Evolutionary conservation across 2,329 filamentous ascomycete genomes (phyloP).

Genomic region (Penicillium corylophilum): DNA sequence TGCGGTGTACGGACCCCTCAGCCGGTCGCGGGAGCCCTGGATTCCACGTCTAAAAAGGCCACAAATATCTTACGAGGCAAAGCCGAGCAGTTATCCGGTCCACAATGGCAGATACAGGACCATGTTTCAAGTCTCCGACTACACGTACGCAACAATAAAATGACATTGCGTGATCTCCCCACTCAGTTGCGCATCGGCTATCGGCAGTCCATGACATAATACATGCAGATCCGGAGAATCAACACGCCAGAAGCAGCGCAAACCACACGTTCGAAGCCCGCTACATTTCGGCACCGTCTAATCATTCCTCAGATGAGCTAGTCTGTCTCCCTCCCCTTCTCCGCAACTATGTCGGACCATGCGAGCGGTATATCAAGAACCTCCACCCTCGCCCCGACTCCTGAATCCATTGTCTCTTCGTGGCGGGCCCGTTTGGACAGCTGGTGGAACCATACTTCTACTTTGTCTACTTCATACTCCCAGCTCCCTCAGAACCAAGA

Average conservation of each 20-base stretch:
- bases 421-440: slow-evolving; percentile 8
- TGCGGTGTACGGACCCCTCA: background rate
- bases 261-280: background rate
- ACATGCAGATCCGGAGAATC: slow-evolving; percentile 8
- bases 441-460: slow-evolving; percentile 13
- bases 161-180: slow-evolving; percentile 13
- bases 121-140: background rate
- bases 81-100: background rate
- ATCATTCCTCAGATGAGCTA: background rate
- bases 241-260: slow-evolving; percentile 4
- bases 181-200: slow-evolving; percentile 10
- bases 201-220: slow-evolving; percentile 21
- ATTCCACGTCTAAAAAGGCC: background rate
- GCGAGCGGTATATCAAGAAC: slow-evolving; percentile 14
- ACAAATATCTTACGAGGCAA: background rate
- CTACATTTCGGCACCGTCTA: background rate
- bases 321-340: background rate
- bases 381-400: slow-evolving; percentile 6
- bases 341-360: slow-evolving; percentile 13
- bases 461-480: slow-evolving; percentile 10
- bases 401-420: slow-evolving; percentile 9
- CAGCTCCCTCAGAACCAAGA: slow-evolving; percentile 16
- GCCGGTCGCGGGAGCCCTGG: background rate
- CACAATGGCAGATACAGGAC: background rate
- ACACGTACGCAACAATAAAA: background rate